phyloP scores from a whole-genome alignment of 116 monocot genomes.

The Cymodocea nodosa region DNA sequence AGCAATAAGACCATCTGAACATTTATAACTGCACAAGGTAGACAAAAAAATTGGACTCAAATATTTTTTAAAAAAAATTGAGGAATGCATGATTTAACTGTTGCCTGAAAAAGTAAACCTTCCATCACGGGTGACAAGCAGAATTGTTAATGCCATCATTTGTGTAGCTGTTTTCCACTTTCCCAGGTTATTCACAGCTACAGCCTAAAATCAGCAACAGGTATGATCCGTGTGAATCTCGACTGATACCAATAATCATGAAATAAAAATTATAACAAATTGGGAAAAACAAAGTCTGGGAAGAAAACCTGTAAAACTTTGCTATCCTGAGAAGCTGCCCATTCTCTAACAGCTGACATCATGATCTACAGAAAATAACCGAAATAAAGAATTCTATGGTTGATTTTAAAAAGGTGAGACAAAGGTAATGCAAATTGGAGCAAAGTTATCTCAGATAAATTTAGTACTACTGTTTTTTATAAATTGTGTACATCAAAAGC shows the following conservation, averaged over 20 bases:
- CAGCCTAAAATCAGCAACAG: constrained; percentile 28
- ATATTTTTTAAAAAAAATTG: not conserved
- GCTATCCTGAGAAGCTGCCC: constrained; percentile 84
- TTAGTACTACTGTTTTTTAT: too few species aligned
- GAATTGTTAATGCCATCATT: constrained; percentile 59
- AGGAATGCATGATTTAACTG: not conserved
- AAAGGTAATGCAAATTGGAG: too few species aligned
- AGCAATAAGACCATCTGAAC: constrained; percentile 19
- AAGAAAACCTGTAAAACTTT: constrained; percentile 58
- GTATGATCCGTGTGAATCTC: not conserved
- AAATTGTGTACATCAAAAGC: too few species aligned
- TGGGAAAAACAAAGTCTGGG: not conserved
- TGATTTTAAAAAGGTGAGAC: too few species aligned
- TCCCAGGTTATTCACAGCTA: constrained; percentile 60
- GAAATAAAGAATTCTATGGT: not conserved
- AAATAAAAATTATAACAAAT: constrained; percentile 1
- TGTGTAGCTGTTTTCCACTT: constrained; percentile 80
- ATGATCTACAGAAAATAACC: constrained; percentile 39
- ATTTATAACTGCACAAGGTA: constrained; percentile 21
- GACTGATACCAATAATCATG: not conserved
- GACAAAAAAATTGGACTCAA: not conserved
- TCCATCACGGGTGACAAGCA: constrained; percentile 21
- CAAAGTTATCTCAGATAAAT: too few species aligned
- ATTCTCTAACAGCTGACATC: constrained; percentile 94
- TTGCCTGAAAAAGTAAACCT: not conserved